Base-by-base conservation (phyloP, 225 moss, liverwort and hornwort genomes). In the Takakia lepidozioides region DNA sequence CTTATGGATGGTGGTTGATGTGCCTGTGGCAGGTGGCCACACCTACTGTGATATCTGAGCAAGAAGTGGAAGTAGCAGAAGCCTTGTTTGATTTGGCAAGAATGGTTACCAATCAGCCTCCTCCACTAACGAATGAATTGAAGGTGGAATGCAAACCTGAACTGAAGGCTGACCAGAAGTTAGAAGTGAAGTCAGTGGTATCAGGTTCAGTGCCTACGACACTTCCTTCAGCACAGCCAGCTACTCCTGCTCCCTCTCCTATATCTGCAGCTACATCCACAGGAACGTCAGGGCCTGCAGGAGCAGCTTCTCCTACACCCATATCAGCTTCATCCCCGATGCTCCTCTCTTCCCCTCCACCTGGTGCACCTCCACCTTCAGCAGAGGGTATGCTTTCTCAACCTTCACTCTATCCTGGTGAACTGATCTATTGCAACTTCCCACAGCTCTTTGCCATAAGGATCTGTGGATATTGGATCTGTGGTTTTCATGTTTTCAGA, bases 61-160 rank as follows among this genome's bases (percentile, higher is more conserved):
- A 85, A 46, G 92, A 93, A 56, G 88, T 69, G 14, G 88, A 93
- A 62, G 92, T 88, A 0, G 87, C 87, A 9, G 85, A 93, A 60
- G 92, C 88, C 15, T 64, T 88, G 37, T 93, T 83, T 54, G 88
- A 85, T 68, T 60, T 88, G 25, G 87, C 92, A 5, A 60, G 77
- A 24, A 82, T 77, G 74, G 65, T 77, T 50, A 80, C 32, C 1
- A 6, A 75, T 26, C 70, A 68, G 46, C 70, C 77, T 34, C 47
- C 80, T 25, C 47, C 60, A 19, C 45, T 76, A 5, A 54, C 48
- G 29, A n/a, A 38, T 34, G 78, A 81, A 21, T 53, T 58, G 2
- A 81, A 67, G 56, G 37, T 28, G 1, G 74, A 71, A 32, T 32
- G 17, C 10, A 66, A 79, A 38, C 37, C 53, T 34, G 69, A 69